Evolutionary conservation across 768 basidiomycete species (phyloP).

Genomic region (Rubroboletus pulcherrimus): DNA sequence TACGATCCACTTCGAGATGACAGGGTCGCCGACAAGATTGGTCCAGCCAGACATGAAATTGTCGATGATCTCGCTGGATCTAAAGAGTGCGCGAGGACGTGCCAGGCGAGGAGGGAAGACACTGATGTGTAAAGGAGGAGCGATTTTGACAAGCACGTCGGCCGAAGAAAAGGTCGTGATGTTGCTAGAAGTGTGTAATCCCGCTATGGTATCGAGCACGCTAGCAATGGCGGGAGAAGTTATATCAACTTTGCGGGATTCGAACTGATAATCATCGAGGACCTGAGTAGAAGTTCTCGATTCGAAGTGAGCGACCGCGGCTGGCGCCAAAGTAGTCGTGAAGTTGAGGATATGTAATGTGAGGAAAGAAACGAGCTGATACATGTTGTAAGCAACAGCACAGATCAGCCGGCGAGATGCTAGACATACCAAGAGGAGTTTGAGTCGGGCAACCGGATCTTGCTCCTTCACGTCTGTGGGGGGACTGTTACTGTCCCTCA

Average conservation of each 20-base stretch:
- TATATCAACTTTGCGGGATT: slow-evolving; percentile 63
- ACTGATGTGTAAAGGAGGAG: slow-evolving; percentile 55
- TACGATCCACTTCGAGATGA: slow-evolving; percentile 94
- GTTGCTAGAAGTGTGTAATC: slow-evolving; percentile 17
- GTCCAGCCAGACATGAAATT: slow-evolving; percentile 91
- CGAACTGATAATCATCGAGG: slow-evolving; percentile 16
- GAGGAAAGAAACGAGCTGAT: slow-evolving; percentile 84
- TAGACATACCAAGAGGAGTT: slow-evolving; percentile 71
- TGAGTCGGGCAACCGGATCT: slow-evolving; percentile 83
- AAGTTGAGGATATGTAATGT: slow-evolving; percentile 90
- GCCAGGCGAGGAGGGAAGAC: slow-evolving; percentile 36
- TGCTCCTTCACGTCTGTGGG: slow-evolving; percentile 49
- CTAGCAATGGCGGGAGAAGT: slow-evolving; percentile 55
- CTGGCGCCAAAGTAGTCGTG: slow-evolving; percentile 80
- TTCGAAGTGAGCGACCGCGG: slow-evolving; percentile 47
- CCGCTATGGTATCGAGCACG: slow-evolving; percentile 56
- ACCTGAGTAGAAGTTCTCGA: slow-evolving; percentile 15
- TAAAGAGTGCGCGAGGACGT: slow-evolving; percentile 31
- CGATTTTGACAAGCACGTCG: slow-evolving; percentile 57
- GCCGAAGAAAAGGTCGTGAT: slow-evolving; percentile 23
- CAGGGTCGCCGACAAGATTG: slow-evolving; percentile 86
- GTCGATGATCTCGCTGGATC: slow-evolving; percentile 60
- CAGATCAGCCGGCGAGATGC: background rate
- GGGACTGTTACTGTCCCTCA: slow-evolving; percentile 41
- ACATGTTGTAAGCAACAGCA: background rate